phyloP scores from a whole-genome alignment of 2,329 filamentous ascomycete genomes.

The Xylaria sp. region DNA sequence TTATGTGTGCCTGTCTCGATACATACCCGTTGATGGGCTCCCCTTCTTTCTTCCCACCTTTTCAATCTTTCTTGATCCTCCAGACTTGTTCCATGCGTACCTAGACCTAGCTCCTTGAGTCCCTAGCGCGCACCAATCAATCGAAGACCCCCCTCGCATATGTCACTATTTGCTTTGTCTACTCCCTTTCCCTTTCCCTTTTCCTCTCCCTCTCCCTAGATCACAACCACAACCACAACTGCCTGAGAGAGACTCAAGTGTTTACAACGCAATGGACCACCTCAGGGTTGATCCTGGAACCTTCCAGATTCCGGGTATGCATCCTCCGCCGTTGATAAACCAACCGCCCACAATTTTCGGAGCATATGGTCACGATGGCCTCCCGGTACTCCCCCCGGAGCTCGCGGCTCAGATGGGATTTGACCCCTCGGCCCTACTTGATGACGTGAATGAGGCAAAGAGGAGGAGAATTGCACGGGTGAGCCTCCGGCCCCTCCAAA shows the following conservation, averaged over 20 bases:
- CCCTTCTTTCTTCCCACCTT: not conserved
- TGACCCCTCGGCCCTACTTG: slow-evolving; percentile 66
- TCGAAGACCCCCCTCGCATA: slow-evolving; percentile 15
- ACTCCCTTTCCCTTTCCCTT: slow-evolving; percentile 2
- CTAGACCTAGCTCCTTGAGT: slow-evolving; percentile 6
- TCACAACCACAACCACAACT: slow-evolving; percentile 20
- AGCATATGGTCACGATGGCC: slow-evolving; percentile 68
- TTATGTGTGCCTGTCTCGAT: slow-evolving; percentile 25
- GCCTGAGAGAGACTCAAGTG: slow-evolving; percentile 17
- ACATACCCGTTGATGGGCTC: slow-evolving; percentile 16
- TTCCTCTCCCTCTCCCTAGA: not conserved
- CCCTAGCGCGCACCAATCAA: slow-evolving; percentile 20
- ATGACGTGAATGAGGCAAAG: slow-evolving; percentile 84
- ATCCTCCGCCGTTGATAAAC: slow-evolving; percentile 69
- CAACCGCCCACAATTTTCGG: slow-evolving; percentile 78
- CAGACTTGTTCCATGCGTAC: not conserved
- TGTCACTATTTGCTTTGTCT: slow-evolving; percentile 20
- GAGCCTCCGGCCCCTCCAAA: slow-evolving; percentile 51
- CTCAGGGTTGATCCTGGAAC: slow-evolving; percentile 55
- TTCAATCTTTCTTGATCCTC: slow-evolving; percentile 18
- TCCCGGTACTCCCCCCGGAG: slow-evolving; percentile 68
- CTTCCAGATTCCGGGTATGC: slow-evolving; percentile 69
- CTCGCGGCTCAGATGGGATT: slow-evolving; percentile 70
- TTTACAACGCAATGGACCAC: slow-evolving; percentile 58
- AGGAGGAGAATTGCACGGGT: slow-evolving; percentile 88